These are phyloP conservation scores for Cornus suecica DNA, from an alignment of 148 eudicot species.

Conservation along the genomic window DNA sequence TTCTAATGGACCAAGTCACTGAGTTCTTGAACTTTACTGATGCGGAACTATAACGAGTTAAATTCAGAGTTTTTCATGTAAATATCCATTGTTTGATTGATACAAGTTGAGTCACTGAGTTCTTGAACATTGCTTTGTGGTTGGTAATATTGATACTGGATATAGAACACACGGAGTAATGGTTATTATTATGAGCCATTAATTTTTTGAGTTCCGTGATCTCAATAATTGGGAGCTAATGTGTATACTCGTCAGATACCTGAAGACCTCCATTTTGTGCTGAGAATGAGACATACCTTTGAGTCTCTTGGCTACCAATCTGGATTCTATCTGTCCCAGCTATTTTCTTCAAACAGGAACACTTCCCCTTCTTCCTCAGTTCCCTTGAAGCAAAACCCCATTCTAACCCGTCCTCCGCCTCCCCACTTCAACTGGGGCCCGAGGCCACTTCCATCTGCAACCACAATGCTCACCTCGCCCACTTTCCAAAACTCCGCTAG, in stretches of 20 bases:
- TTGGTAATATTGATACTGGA: not conserved
- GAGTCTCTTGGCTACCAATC: slow-evolving; percentile 91
- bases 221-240: not conserved
- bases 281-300: slow-evolving; percentile 90
- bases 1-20: no score
- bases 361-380: slow-evolving; percentile 43
- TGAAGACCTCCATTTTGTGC: slow-evolving; percentile 93
- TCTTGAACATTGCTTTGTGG: no score
- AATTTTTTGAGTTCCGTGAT: not conserved
- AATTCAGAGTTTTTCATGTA: no score
- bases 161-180: not conserved
- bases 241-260: slow-evolving; percentile 54
- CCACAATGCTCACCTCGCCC: slow-evolving; percentile 47
- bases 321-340: slow-evolving; percentile 85
- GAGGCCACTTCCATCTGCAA: slow-evolving; percentile 41
- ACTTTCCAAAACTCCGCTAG: slow-evolving; percentile 49
- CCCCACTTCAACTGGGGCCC: slow-evolving; percentile 77
- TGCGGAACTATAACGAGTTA: no score
- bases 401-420: slow-evolving; percentile 53
- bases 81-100: no score
- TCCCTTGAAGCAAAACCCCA: slow-evolving; percentile 52
- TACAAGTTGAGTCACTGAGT: no score
- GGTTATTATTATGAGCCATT: not conserved
- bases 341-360: slow-evolving; percentile 72
- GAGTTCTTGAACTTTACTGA: no score